phyloP scores from a whole-genome alignment of 768 basidiomycete species.

The Russula dissimulans region DNA sequence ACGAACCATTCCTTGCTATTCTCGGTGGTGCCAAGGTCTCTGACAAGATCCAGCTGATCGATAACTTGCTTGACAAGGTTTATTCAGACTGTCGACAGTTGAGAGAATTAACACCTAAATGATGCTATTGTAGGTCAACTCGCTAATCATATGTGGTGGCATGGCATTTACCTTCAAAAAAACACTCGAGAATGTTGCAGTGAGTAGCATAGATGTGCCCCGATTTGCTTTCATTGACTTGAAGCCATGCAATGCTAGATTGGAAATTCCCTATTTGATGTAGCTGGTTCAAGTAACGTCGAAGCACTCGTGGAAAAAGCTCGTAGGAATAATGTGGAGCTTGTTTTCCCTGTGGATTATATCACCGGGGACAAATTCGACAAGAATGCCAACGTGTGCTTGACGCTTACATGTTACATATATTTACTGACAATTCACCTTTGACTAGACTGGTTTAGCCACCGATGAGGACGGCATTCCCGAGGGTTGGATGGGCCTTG shows the following conservation, averaged over 20 bases:
- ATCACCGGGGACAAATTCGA: conserved; percentile 92
- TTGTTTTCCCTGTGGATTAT: conserved; percentile 94
- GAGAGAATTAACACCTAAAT: neutral
- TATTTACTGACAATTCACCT: neutral
- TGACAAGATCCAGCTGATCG: conserved; percentile 97
- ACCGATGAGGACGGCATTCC: conserved; percentile 85
- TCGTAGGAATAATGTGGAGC: conserved; percentile 80
- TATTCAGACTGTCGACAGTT: conserved; percentile 1
- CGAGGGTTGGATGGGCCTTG: conserved; percentile 91
- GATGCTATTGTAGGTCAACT: conserved; percentile 58
- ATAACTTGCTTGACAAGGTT: conserved; percentile 98
- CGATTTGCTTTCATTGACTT: neutral
- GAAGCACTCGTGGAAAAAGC: conserved; percentile 80
- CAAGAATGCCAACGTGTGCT: conserved; percentile 72
- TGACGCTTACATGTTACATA: neutral
- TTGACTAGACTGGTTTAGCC: conserved; percentile 53
- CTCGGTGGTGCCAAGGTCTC: conserved; percentile 98
- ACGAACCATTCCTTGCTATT: conserved; percentile 94
- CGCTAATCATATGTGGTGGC: conserved; percentile 92
- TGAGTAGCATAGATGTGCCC: conserved; percentile 27
- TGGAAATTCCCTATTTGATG: conserved; percentile 90
- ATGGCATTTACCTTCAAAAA: conserved; percentile 99
- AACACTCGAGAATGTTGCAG: conserved; percentile 69
- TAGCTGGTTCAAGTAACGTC: conserved; percentile 82
- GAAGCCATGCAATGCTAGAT: conserved; percentile 44